Evolutionary conservation across 805 yeast species (phyloP).

Genomic region (Kazachstania africana): DNA sequence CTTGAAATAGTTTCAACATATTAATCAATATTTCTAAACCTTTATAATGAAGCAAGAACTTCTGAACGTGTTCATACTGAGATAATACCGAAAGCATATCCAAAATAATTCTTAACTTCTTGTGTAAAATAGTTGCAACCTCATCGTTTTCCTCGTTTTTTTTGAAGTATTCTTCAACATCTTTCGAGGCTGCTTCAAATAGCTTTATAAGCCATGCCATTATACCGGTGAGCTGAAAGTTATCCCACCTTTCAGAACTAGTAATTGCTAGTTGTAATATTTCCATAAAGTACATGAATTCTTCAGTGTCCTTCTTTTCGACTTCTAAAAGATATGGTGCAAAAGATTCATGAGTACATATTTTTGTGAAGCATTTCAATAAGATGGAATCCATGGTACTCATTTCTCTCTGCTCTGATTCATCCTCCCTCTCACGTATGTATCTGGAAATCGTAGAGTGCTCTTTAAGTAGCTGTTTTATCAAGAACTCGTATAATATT

Average conservation of each 20-base stretch:
- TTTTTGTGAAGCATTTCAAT: conserved; percentile 19
- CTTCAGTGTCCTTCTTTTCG: conserved; percentile 5
- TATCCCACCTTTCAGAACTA: conserved; percentile 28
- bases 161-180: conserved; percentile 19
- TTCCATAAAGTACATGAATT: conserved; percentile 10
- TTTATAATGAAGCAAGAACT: conserved; percentile 27
- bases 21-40: conserved; percentile 26
- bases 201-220: conserved; percentile 30
- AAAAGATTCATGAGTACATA: conserved; percentile 28
- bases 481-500: conserved; percentile 12
- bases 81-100: conserved; percentile 27
- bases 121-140: conserved; percentile 14
- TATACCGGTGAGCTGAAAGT: conserved; percentile 27
- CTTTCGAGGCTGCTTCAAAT: conserved; percentile 14
- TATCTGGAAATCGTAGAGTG: conserved; percentile 8
- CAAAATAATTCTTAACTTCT: conserved; percentile 17
- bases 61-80: conserved; percentile 27
- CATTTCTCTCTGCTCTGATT: not conserved
- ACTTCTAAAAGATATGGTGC: conserved; percentile 18
- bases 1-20: conserved; percentile 24
- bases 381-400: conserved; percentile 9
- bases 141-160: conserved; percentile 10
- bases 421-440: not conserved
- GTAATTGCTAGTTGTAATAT: conserved; percentile 25
- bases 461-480: conserved; percentile 7